phyloP scores from a whole-genome alignment of 208 protist species.

The Crithidia expoeki region DNA sequence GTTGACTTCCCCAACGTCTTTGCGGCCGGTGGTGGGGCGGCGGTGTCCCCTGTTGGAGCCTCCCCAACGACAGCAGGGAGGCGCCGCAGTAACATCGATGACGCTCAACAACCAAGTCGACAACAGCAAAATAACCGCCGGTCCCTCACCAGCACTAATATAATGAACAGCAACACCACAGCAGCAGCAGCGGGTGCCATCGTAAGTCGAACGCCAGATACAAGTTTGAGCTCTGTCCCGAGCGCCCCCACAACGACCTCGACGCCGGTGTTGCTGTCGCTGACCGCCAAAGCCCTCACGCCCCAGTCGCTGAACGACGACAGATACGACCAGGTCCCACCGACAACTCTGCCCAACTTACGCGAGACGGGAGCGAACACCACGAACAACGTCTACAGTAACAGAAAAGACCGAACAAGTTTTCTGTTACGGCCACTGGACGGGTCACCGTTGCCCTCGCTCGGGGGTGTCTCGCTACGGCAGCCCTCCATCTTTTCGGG shows the following conservation, averaged over 20 bases:
- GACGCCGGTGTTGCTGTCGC: conserved; percentile 11
- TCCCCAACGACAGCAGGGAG: background rate
- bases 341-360: background rate
- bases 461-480: background rate
- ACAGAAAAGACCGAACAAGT: background rate
- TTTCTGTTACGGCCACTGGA: background rate
- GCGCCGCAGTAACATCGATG: background rate
- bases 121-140: background rate
- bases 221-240: background rate
- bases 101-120: background rate
- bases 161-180: background rate
- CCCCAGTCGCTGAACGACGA: background rate
- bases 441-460: conserved; percentile 1
- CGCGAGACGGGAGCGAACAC: too few species aligned
- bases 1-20: conserved; percentile 5
- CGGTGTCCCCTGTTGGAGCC: background rate
- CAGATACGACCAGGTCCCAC: background rate
- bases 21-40: background rate
- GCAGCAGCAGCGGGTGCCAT: background rate
- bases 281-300: conserved; percentile 6
- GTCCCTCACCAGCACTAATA: background rate
- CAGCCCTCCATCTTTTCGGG: background rate
- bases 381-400: background rate
- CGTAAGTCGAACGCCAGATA: background rate
- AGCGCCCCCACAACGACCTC: conserved; percentile 3